Conservation (phyloP, 1,139 yeast species). For the Lodderomyces margitis region DNA sequence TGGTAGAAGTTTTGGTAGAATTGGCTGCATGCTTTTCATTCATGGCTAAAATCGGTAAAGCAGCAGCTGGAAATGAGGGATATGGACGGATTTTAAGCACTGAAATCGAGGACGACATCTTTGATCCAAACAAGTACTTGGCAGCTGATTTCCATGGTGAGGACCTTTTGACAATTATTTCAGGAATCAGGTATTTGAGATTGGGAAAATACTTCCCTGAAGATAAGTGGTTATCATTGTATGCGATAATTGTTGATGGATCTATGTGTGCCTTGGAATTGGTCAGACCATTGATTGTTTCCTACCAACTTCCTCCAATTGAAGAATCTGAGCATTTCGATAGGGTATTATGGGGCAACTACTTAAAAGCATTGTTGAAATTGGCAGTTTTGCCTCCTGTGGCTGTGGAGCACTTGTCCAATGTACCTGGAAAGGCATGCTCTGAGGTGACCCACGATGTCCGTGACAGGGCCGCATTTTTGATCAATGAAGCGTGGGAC, state of each 20-base stretch:
- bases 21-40: slow-evolving; percentile 58
- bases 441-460: slow-evolving; percentile 61
- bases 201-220: slow-evolving; percentile 64
- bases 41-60: slow-evolving; percentile 52
- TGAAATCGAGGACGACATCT: slow-evolving; percentile 31
- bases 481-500: slow-evolving; percentile 70
- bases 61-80: slow-evolving; percentile 48
- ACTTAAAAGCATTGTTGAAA: slow-evolving; percentile 55
- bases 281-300: slow-evolving; percentile 53
- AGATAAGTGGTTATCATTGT: slow-evolving; percentile 67
- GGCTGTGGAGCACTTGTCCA: slow-evolving; percentile 62
- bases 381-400: slow-evolving; percentile 57
- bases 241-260: slow-evolving; percentile 61
- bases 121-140: slow-evolving; percentile 31
- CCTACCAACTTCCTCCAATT: slow-evolving; percentile 55
- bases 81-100: slow-evolving; percentile 27
- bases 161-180: slow-evolving; percentile 46
- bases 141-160: slow-evolving; percentile 37
- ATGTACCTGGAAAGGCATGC: slow-evolving; percentile 73
- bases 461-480: slow-evolving; percentile 56
- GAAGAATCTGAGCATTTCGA: slow-evolving; percentile 49
- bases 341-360: slow-evolving; percentile 63
- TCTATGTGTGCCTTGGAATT: slow-evolving; percentile 57
- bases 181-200: slow-evolving; percentile 57
- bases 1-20: slow-evolving; percentile 75